Conservation (phyloP, 2,329 filamentous ascomycete genomes). For the Sporothrix protearum region DNA sequence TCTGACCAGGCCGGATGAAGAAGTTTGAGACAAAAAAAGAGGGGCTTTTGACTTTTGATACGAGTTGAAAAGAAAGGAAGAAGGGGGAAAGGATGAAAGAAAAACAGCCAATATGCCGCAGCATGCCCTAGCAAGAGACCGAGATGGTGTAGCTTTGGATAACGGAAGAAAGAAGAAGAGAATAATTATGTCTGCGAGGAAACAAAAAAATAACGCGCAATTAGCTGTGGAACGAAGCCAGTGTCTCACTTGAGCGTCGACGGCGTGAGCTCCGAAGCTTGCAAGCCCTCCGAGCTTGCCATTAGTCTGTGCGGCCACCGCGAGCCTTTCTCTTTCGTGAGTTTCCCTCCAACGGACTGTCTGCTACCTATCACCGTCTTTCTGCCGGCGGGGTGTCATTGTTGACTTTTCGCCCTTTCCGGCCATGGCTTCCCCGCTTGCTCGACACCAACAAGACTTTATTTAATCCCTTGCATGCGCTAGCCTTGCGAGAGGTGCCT, state of each 20-base stretch:
- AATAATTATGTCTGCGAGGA: background rate
- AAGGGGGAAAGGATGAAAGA: background rate
- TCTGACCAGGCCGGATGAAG: background rate
- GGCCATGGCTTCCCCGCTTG: background rate
- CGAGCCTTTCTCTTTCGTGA: background rate
- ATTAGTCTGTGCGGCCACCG: background rate
- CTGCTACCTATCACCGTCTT: background rate
- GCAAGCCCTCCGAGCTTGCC: background rate
- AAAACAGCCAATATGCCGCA: background rate
- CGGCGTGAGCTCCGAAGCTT: background rate
- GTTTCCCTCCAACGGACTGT: too few relatives aligned
- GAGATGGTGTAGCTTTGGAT: background rate
- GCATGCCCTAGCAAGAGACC: background rate
- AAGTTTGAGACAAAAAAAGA: background rate
- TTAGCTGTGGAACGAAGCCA: background rate
- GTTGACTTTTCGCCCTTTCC: background rate
- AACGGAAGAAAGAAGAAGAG: background rate
- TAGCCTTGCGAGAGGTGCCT: background rate
- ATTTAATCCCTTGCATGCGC: constrained; percentile 8
- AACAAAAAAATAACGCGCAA: background rate
- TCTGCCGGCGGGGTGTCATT: background rate
- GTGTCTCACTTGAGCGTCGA: background rate
- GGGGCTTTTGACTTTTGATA: background rate
- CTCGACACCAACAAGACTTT: background rate
- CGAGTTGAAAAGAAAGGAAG: background rate